These are phyloP conservation scores for Cryptococcus amylolentus DNA, from an alignment of 1,284 basidiomycete genomes.

Conservation along the genomic window DNA sequence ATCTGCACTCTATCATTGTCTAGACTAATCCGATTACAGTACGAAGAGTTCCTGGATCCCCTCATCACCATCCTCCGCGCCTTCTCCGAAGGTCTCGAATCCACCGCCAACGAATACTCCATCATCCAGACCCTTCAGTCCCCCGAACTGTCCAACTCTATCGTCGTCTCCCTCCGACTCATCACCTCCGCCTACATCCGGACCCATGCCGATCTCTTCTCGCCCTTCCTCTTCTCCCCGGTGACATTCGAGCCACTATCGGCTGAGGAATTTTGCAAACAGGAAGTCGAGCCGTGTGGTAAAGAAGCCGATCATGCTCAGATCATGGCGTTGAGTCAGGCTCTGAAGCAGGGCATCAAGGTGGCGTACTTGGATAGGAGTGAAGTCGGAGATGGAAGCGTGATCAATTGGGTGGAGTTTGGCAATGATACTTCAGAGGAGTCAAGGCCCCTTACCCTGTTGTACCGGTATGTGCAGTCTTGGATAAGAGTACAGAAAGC, in stretches of 20 bases:
- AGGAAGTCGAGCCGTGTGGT: conserved; percentile 72
- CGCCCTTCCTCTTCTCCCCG: conserved; percentile 71
- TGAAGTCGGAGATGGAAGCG: conserved; percentile 48
- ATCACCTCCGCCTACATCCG: conserved; percentile 79
- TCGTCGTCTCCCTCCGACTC: conserved; percentile 60
- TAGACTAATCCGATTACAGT: conserved; percentile 15
- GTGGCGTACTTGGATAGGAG: conserved; percentile 74
- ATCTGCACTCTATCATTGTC: background rate
- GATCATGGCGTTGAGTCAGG: conserved; percentile 71
- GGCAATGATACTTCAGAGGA: conserved; percentile 52
- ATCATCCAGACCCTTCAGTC: conserved; percentile 44
- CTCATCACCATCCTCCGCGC: conserved; percentile 30
- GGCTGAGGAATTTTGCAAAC: conserved; percentile 66
- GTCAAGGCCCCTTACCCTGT: conserved; percentile 52
- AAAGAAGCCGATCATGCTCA: conserved; percentile 87
- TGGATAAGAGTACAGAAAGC: background rate
- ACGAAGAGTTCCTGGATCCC: conserved; percentile 45
- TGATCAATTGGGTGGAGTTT: conserved; percentile 63
- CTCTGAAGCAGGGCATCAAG: conserved; percentile 64
- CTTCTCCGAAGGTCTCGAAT: conserved; percentile 31
- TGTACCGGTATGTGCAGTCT: conserved; percentile 63
- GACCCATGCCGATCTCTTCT: conserved; percentile 60
- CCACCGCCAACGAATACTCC: conserved; percentile 31
- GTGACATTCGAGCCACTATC: conserved; percentile 61
- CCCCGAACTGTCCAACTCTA: conserved; percentile 44